phyloP scores from a whole-genome alignment of 2,329 filamentous ascomycete genomes.

The Amesomyces nigricolor region DNA sequence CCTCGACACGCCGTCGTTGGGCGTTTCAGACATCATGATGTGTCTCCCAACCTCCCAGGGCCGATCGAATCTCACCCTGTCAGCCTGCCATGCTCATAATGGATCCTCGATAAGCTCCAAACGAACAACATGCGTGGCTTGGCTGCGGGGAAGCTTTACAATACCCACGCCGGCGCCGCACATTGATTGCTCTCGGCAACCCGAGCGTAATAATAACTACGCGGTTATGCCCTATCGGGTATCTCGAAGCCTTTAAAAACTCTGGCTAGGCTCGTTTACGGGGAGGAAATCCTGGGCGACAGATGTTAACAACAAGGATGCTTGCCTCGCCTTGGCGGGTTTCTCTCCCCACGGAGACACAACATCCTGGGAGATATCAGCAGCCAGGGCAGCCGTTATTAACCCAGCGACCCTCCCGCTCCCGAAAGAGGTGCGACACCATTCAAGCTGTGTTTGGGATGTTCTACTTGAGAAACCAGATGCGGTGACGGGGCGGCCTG shows the following conservation, averaged over 20 bases:
- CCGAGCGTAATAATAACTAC: too few species aligned
- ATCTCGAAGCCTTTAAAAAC: not conserved
- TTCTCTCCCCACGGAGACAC: not conserved
- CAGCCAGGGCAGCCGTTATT: constrained; percentile 3
- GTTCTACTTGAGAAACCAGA: constrained; percentile 3
- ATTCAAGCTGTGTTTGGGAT: not conserved
- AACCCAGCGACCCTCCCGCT: not conserved
- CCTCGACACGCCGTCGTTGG: not conserved
- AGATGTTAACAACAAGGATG: not conserved
- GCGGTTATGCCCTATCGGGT: not conserved
- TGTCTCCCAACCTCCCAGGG: not conserved
- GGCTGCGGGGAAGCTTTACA: constrained; percentile 1
- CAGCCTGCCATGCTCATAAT: too few species aligned
- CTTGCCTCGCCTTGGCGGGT: constrained; percentile 1
- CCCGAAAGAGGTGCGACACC: not conserved
- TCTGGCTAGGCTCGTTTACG: not conserved
- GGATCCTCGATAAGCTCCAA: too few species aligned
- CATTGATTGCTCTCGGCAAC: not conserved
- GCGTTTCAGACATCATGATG: too few species aligned
- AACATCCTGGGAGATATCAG: not conserved
- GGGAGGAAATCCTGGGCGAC: not conserved
- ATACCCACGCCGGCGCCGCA: not conserved
- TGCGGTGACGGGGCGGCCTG: not conserved
- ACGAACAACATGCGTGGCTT: constrained; percentile 1
- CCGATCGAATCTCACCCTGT: constrained; percentile 1